Percentiles rank a stretch among this genome's conserved stretches.
phyloP scores from a whole-genome alignment of 2,329 filamentous ascomycete genomes.

The Aspergillus eucalypticola region DNA sequence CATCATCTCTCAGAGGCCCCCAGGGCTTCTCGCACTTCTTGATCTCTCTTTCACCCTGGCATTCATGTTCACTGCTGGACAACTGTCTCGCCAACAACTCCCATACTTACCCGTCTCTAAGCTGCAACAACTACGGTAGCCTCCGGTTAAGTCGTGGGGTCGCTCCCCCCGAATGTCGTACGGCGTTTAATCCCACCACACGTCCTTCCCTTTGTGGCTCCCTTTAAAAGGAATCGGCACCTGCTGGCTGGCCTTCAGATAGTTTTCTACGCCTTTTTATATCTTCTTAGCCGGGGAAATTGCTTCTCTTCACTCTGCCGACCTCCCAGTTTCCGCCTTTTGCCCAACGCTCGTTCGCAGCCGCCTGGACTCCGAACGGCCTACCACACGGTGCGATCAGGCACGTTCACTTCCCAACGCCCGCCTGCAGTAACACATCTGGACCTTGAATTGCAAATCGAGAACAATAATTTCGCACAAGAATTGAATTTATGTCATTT shows the following conservation, averaged over 20 bases:
- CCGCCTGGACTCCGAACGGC: not conserved
- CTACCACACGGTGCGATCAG: constrained; percentile 1
- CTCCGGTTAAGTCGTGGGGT: constrained; percentile 13
- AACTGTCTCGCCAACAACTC: not conserved
- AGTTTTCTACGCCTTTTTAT: no score
- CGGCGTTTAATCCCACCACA: constrained; percentile 6
- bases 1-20: not conserved
- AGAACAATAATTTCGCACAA: not conserved
- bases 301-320: not conserved
- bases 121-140: not conserved
- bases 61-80: not conserved
- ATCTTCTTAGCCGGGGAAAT: not conserved
- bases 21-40: constrained; percentile 12
- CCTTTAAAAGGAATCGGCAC: constrained; percentile 1
- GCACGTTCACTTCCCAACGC: not conserved
- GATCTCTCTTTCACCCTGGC: constrained; percentile 7
- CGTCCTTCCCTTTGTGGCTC: constrained; percentile 5
- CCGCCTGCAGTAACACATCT: not conserved
- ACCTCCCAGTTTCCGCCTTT: not conserved
- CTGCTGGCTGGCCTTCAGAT: constrained; percentile 1
- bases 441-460: not conserved
- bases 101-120: not conserved
- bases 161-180: constrained; percentile 6
- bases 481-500: not conserved
- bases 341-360: not conserved